Percentiles rank a stretch among this genome's conserved stretches.
Conservation (phyloP, 345 rosid species). For the Arabidopsis thaliana region TAIR10.1 NC_003071.7:14267001-14267500, state of each 20-base stretch:
- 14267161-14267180: conserved; percentile 86
- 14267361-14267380: conserved; percentile 88
- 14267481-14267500: conserved; percentile 53
- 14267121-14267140: conserved; percentile 85
- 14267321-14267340: conserved; percentile 94
- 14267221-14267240: conserved; percentile 92
- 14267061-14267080: conserved; percentile 94
- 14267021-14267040: conserved; percentile 91
- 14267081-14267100: conserved; percentile 81
- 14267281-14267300: conserved; percentile 92
- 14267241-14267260: conserved; percentile 91
- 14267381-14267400: conserved; percentile 91
- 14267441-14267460: conserved; percentile 69
- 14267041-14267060: conserved; percentile 92
- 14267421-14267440: conserved; percentile 69
- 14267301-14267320: conserved; percentile 94
- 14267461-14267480: conserved; percentile 73
- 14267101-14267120: conserved; percentile 74
- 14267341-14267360: conserved; percentile 90
- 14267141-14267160: conserved; percentile 89
- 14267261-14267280: conserved; percentile 86
- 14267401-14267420: conserved; percentile 84
- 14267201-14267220: conserved; percentile 97
- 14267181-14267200: conserved; percentile 91
- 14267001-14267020: conserved; percentile 97